A percentile compares a stretch with the other conserved stretches of the same genome.
Evolutionary conservation across 1,139 yeast genomes (phyloP).

Genomic region (Blastobotrys proliferans): DNA sequence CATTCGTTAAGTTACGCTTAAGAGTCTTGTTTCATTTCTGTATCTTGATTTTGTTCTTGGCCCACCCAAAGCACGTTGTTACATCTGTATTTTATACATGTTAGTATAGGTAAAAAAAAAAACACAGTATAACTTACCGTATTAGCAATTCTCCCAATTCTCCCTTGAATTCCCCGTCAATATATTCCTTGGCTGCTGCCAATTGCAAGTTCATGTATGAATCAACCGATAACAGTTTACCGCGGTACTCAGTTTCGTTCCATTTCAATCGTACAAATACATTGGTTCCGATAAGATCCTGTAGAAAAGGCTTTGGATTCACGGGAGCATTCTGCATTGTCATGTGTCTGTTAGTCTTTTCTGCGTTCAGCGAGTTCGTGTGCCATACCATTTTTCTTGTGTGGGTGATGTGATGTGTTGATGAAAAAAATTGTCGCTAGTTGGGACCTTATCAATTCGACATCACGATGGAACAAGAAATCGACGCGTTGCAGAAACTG

Average conservation of each 20-base stretch:
- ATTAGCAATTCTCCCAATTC: constrained; percentile 69
- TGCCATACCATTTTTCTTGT: too few relatives aligned
- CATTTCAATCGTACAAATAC: constrained; percentile 90
- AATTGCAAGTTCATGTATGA: constrained; percentile 89
- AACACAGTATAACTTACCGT: too few relatives aligned
- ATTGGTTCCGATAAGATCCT: constrained; percentile 61
- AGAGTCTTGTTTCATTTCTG: constrained; percentile 1
- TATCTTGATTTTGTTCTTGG: constrained; percentile 11
- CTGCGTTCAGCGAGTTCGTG: too few relatives aligned
- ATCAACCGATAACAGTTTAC: constrained; percentile 76
- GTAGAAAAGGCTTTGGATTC: constrained; percentile 88
- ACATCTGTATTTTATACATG: constrained; percentile 35
- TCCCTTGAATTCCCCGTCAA: constrained; percentile 52
- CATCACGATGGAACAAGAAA: constrained; percentile 11
- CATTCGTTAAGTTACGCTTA: constrained; percentile 16
- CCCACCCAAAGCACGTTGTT: constrained; percentile 44
- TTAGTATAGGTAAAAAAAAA: too few relatives aligned
- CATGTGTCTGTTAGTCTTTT: too few relatives aligned
- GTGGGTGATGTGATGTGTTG: constrained; percentile 1
- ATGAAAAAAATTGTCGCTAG: not conserved
- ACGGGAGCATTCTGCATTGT: constrained; percentile 65
- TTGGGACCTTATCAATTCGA: not conserved
- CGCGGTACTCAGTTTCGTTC: constrained; percentile 87
- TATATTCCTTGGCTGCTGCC: constrained; percentile 61
- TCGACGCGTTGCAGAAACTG: constrained; percentile 17